phyloP scores from a whole-genome alignment of 768 basidiomycete species.

The Boletus sp. region DNA sequence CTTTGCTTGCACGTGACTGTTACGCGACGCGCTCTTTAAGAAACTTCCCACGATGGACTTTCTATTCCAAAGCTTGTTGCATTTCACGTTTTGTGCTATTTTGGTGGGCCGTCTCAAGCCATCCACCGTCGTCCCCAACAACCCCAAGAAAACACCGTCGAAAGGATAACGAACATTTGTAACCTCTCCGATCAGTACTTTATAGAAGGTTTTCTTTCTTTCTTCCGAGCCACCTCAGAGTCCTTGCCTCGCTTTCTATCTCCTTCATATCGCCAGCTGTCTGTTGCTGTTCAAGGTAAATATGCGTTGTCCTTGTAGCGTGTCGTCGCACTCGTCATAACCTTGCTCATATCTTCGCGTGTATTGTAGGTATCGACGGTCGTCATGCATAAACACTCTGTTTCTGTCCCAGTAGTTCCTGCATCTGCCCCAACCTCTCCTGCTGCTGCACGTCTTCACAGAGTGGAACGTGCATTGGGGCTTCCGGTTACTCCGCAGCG shows the following conservation, averaged over 20 bases:
- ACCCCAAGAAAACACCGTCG: constrained; percentile 14
- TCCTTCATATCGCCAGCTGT: constrained; percentile 26
- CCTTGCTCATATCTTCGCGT: constrained; percentile 9
- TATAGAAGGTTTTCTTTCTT: constrained; percentile 8
- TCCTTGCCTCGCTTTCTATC: constrained; percentile 21
- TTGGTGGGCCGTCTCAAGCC: constrained; percentile 14
- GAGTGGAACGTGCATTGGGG: constrained; percentile 27
- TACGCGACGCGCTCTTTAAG: constrained; percentile 40
- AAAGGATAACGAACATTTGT: constrained; percentile 4
- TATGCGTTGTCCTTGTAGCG: not conserved
- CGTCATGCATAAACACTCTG: constrained; percentile 31
- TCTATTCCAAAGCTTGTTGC: constrained; percentile 25
- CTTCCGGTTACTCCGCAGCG: constrained; percentile 68
- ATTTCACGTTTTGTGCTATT: constrained; percentile 30
- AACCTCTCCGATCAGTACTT: constrained; percentile 15
- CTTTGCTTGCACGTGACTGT: constrained; percentile 35
- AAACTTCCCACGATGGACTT: constrained; percentile 30
- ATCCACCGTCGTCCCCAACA: constrained; percentile 13
- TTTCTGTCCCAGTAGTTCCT: constrained; percentile 32
- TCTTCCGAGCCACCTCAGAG: constrained; percentile 23
- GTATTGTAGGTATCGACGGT: constrained; percentile 13
- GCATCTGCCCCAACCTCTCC: constrained; percentile 47
- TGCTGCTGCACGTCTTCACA: constrained; percentile 36
- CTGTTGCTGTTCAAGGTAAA: constrained; percentile 24
- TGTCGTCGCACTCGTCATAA: not conserved